Evolutionary conservation across 208 protist genomes (phyloP).

Genomic region (Leishmania lainsoni): DNA sequence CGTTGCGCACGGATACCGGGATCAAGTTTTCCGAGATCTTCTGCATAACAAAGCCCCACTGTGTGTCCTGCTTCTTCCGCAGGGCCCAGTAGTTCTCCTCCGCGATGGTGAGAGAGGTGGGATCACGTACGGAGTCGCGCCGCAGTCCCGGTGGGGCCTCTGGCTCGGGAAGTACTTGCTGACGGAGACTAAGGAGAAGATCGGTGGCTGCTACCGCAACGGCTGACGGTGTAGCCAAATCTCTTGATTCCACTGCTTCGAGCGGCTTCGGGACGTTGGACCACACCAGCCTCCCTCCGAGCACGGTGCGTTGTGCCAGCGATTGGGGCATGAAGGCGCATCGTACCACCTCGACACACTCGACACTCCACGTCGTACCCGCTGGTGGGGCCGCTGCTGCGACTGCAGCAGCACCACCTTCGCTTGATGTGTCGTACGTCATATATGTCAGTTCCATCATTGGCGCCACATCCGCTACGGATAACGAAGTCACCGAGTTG

Average conservation of each 20-base stretch:
- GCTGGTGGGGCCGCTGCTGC: background rate
- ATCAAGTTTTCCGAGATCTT: slow-evolving; percentile 30
- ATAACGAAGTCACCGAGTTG: background rate
- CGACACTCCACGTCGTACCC: slow-evolving; percentile 18
- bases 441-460: background rate
- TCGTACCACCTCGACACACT: slow-evolving; percentile 38
- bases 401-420: background rate
- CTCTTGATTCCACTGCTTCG: background rate
- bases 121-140: slow-evolving; percentile 2
- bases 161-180: slow-evolving; percentile 33
- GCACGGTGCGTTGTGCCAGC: slow-evolving; percentile 24
- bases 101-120: slow-evolving; percentile 40
- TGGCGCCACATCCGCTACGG: background rate
- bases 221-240: background rate
- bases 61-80: slow-evolving; percentile 29
- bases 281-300: slow-evolving; percentile 26
- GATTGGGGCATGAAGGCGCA: slow-evolving; percentile 32
- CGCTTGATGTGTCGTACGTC: slow-evolving; percentile 1
- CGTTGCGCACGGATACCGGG: slow-evolving; percentile 7
- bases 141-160: slow-evolving; percentile 17
- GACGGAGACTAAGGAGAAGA: slow-evolving; percentile 30
- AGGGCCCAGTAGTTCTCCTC: slow-evolving; percentile 45
- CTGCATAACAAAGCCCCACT: slow-evolving; percentile 37
- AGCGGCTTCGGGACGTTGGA: slow-evolving; percentile 23
- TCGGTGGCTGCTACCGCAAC: slow-evolving; percentile 9